Evolutionary conservation across 139 green algal species (phyloP).

Genomic region (Ostreobium quekettii): DNA sequence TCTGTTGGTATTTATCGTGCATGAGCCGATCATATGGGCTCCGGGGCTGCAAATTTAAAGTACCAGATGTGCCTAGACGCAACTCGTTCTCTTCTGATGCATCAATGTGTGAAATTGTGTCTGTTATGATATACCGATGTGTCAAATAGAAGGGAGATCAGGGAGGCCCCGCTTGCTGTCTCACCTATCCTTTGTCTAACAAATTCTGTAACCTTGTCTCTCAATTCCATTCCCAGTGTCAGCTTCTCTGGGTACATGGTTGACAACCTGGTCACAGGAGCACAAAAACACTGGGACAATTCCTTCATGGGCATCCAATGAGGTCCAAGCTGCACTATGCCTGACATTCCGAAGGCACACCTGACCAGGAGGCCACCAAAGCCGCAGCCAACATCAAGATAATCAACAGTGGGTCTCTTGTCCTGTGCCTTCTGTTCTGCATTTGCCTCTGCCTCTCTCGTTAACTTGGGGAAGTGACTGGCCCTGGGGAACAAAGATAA

Average conservation of each 20-base stretch:
- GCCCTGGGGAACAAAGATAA: constrained; percentile 27
- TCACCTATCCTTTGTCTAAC: constrained; percentile 75
- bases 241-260: constrained; percentile 83
- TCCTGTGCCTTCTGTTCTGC: background rate
- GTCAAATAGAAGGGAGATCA: too few relatives aligned
- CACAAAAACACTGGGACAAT: constrained; percentile 3
- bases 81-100: too few relatives aligned
- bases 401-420: constrained; percentile 41
- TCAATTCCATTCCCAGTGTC: constrained; percentile 92
- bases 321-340: background rate
- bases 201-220: constrained; percentile 89
- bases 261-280: constrained; percentile 46
- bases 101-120: too few relatives aligned
- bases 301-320: background rate
- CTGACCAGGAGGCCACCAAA: constrained; percentile 91
- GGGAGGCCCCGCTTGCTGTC: too few relatives aligned
- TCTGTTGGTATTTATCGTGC: too few relatives aligned
- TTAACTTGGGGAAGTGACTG: constrained; percentile 43
- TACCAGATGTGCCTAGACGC: too few relatives aligned
- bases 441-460: constrained; percentile 18
- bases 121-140: too few relatives aligned
- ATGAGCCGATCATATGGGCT: too few relatives aligned
- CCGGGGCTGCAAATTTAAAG: too few relatives aligned
- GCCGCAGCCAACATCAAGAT: constrained; percentile 94
- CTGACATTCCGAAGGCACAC: constrained; percentile 24